phyloP scores from a whole-genome alignment of 768 basidiomycete genomes.

The Termitomyces titanicus region DNA sequence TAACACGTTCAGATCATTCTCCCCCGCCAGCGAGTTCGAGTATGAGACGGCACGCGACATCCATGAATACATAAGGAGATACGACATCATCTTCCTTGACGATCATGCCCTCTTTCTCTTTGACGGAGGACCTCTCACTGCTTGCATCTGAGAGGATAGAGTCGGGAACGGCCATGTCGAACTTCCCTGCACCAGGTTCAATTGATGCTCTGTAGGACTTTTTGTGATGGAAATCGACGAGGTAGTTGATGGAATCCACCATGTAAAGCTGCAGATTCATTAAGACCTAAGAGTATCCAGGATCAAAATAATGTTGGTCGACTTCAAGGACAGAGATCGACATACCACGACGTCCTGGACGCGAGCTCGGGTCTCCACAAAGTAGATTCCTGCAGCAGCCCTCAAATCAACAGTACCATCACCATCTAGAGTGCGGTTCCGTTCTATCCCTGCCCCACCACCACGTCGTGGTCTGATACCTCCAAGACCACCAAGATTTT shows the following conservation, averaged over 20 bases:
- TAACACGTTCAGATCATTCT: slow-evolving; percentile 17
- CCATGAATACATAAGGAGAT: slow-evolving; percentile 94
- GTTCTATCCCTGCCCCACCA: slow-evolving; percentile 47
- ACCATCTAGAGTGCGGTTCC: slow-evolving; percentile 61
- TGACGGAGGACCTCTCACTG: slow-evolving; percentile 52
- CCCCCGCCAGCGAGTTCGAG: slow-evolving; percentile 81
- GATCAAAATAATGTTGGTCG: neutral
- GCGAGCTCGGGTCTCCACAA: slow-evolving; percentile 89
- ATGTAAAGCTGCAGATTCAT: slow-evolving; percentile 98
- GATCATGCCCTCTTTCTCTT: slow-evolving; percentile 42
- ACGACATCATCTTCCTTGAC: slow-evolving; percentile 61
- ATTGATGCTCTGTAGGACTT: slow-evolving; percentile 82
- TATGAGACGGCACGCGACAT: slow-evolving; percentile 90
- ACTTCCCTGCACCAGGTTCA: slow-evolving; percentile 65
- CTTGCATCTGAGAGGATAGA: slow-evolving; percentile 44
- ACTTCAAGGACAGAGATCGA: slow-evolving; percentile 12
- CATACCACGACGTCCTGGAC: slow-evolving; percentile 90
- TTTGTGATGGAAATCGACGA: slow-evolving; percentile 98
- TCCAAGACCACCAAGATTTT: slow-evolving; percentile 69
- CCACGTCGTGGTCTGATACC: slow-evolving; percentile 37
- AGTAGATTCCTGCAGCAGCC: slow-evolving; percentile 77
- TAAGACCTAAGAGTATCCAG: slow-evolving; percentile 53
- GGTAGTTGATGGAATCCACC: slow-evolving; percentile 93
- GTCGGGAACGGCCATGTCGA: slow-evolving; percentile 60
- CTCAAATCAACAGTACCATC: slow-evolving; percentile 58